Percentiles rank a stretch among this genome's conserved stretches.
Evolutionary conservation across 2,329 filamentous ascomycete species (phyloP).

Genomic region (Ceratocystis harringtonii): DNA sequence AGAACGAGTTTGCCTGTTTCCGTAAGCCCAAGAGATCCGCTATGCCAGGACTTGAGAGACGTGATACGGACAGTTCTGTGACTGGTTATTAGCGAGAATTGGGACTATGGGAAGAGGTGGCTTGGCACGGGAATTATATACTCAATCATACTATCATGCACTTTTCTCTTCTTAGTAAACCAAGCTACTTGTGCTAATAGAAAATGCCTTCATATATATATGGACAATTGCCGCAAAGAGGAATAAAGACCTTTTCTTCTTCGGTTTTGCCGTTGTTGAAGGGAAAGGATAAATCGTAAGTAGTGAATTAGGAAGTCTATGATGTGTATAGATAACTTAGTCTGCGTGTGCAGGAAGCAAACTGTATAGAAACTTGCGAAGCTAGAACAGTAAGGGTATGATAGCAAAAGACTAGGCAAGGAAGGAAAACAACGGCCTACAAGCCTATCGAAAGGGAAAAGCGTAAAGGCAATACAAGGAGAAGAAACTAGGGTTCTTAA

Average conservation of each 20-base stretch:
- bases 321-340: background rate
- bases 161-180: background rate
- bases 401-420: background rate
- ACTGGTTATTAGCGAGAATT: background rate
- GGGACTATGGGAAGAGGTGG: background rate
- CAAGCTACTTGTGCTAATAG: background rate
- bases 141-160: background rate
- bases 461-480: background rate
- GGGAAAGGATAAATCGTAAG: background rate
- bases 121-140: background rate
- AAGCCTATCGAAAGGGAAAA: background rate
- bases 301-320: constrained; percentile 2
- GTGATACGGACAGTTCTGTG: constrained; percentile 11
- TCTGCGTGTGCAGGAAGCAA: constrained; percentile 4
- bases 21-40: constrained; percentile 41
- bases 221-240: background rate
- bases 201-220: background rate
- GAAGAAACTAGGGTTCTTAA: background rate
- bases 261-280: background rate
- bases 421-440: background rate
- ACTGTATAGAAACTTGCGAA: constrained; percentile 6
- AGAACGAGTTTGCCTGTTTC: constrained; percentile 79
- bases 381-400: background rate
- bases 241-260: background rate
- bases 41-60: constrained; percentile 14